Evolutionary conservation across 1,284 basidiomycete species (phyloP).

Genomic region (Athelia psychrophila): DNA sequence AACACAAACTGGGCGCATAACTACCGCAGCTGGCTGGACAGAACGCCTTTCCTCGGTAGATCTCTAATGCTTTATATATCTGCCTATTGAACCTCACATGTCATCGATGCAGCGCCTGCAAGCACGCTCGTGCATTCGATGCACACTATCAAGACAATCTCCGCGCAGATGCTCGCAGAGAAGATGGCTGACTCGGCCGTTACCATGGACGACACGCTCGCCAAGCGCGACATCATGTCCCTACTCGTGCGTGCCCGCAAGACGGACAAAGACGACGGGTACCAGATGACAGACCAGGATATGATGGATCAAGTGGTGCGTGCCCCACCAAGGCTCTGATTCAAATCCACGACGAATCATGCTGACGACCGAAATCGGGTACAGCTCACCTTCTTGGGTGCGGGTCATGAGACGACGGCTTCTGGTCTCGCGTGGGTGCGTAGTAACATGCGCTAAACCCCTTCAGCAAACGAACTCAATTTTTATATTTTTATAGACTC

Average conservation of each 20-base stretch:
- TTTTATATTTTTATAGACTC: slow-evolving; percentile 26
- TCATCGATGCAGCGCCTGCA: not conserved
- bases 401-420: slow-evolving; percentile 52
- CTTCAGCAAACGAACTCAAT: not conserved
- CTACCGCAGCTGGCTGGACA: slow-evolving; percentile 29
- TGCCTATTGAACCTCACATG: not conserved
- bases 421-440: slow-evolving; percentile 44
- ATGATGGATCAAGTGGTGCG: slow-evolving; percentile 44
- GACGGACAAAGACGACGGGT: slow-evolving; percentile 24
- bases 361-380: too few species aligned
- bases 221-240: slow-evolving; percentile 49
- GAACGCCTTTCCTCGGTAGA: slow-evolving; percentile 22
- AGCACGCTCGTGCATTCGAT: slow-evolving; percentile 37
- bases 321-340: slow-evolving; percentile 40
- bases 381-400: slow-evolving; percentile 39
- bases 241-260: slow-evolving; percentile 42
- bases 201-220: slow-evolving; percentile 30
- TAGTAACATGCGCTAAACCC: too few species aligned
- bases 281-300: slow-evolving; percentile 41
- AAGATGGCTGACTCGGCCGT: slow-evolving; percentile 35
- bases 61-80: not conserved
- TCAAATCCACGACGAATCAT: not conserved
- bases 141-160: slow-evolving; percentile 39
- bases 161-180: slow-evolving; percentile 35
- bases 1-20: slow-evolving; percentile 35